Evolutionary conservation across 305 asterid species (phyloP).

Genomic region (Fraxinus sp.): DNA sequence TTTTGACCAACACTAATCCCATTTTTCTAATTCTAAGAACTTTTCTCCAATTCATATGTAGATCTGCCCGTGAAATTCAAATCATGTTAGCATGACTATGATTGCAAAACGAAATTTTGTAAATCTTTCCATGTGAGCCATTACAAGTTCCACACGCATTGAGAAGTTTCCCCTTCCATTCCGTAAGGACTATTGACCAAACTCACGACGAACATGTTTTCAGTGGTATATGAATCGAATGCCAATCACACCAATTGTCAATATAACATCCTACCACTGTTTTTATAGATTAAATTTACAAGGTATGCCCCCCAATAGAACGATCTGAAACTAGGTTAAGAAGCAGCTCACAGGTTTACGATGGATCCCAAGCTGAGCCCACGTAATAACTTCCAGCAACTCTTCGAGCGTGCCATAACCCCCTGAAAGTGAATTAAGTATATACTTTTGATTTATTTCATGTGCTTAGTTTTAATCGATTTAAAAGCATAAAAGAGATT

Average conservation of each 20-base stretch:
- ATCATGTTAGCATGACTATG: conserved; percentile 22
- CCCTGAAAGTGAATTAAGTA: conserved; percentile 37
- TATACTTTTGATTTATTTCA: neutral
- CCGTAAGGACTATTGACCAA: conserved; percentile 31
- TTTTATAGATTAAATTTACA: too few relatives aligned
- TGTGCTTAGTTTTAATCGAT: neutral
- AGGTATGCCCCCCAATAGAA: neutral
- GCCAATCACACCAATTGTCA: neutral
- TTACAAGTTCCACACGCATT: conserved; percentile 16
- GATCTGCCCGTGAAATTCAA: neutral
- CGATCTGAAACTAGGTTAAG: neutral
- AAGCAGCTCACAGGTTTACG: conserved; percentile 68
- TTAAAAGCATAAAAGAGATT: neutral
- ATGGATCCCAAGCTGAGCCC: conserved; percentile 98
- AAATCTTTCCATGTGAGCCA: conserved; percentile 45
- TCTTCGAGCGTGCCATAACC: conserved; percentile 99
- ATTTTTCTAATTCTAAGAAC: conserved; percentile 11
- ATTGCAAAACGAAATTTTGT: conserved; percentile 31
- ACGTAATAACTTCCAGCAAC: conserved; percentile 87
- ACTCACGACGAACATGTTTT: neutral
- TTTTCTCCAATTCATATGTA: conserved; percentile 22
- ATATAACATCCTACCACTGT: neutral
- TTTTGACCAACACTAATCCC: conserved; percentile 25
- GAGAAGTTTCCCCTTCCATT: neutral
- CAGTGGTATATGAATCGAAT: neutral